A percentile compares a stretch with the other conserved stretches of the same genome.
Evolutionary conservation across 306 rosid species (phyloP).

Genomic region (Quercus suber): DNA sequence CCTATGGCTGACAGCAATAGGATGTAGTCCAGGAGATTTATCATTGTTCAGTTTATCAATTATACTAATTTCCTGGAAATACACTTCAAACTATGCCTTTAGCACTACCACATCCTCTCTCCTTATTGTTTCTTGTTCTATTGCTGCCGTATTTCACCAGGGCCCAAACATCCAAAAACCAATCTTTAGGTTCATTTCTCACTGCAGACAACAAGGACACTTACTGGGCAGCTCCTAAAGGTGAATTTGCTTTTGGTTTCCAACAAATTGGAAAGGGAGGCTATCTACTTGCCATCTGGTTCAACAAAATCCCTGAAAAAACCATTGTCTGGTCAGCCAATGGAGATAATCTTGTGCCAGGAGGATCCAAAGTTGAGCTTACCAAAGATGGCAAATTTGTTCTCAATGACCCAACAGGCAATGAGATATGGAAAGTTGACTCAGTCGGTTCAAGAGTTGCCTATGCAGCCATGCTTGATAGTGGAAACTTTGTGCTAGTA

Average conservation of each 20-base stretch:
- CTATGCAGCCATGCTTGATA: constrained; percentile 43
- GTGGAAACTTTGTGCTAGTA: constrained; percentile 49
- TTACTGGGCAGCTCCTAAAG: background rate
- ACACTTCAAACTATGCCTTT: background rate
- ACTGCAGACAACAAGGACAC: background rate
- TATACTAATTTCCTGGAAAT: background rate
- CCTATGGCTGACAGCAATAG: too few relatives aligned
- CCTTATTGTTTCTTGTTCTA: background rate
- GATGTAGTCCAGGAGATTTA: too few relatives aligned
- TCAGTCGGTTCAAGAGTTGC: constrained; percentile 8
- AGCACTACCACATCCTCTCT: background rate
- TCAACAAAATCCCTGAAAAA: background rate
- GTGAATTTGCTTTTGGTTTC: background rate
- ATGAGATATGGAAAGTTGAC: constrained; percentile 22
- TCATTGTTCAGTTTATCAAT: too few relatives aligned
- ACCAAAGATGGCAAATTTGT: constrained; percentile 14
- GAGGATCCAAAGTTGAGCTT: background rate
- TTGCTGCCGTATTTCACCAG: background rate
- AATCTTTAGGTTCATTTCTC: background rate
- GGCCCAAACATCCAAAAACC: background rate
- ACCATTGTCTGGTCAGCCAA: background rate
- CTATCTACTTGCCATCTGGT: background rate
- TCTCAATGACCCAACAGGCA: constrained; percentile 17
- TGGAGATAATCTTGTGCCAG: too few relatives aligned
- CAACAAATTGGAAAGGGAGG: background rate